phyloP scores from a whole-genome alignment of 1,284 basidiomycete species.

The Albatrellus sp. region DNA sequence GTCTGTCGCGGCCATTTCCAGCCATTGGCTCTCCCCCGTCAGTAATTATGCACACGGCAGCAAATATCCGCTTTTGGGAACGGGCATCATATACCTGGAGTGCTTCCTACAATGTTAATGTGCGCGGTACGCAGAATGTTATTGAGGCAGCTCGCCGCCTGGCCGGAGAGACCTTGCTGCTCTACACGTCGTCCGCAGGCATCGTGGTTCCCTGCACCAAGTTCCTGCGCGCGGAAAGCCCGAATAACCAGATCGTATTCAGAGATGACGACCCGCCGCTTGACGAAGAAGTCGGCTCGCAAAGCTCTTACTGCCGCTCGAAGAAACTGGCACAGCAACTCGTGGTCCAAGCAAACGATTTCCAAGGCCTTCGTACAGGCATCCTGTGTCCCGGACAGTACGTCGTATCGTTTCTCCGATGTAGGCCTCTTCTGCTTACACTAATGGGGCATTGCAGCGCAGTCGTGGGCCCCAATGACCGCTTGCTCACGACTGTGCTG shows the following conservation, averaged over 20 bases:
- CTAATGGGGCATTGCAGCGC: conserved; percentile 13
- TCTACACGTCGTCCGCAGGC: conserved; percentile 22
- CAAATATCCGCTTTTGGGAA: conserved; percentile 24
- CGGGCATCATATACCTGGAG: conserved; percentile 19
- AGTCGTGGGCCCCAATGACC: conserved; percentile 22
- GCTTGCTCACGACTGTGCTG: conserved; percentile 19
- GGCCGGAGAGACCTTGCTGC: conserved; percentile 14
- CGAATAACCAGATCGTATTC: conserved; percentile 10
- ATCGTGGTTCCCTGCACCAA: conserved; percentile 15
- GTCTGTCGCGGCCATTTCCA: conserved; percentile 15
- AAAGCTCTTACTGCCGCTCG: conserved; percentile 19
- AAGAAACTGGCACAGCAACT: conserved; percentile 21
- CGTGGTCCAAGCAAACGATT: conserved; percentile 16
- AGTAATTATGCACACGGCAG: conserved; percentile 23
- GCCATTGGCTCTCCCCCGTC: conserved; percentile 15
- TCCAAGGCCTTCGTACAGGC: conserved; percentile 16
- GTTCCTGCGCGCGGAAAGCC: conserved; percentile 18
- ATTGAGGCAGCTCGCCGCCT: conserved; percentile 17
- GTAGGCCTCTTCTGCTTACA: neutral
- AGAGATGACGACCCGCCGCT: conserved; percentile 17
- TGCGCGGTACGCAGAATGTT: conserved; percentile 19
- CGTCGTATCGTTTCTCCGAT: conserved; percentile 4
- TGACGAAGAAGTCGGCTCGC: conserved; percentile 6
- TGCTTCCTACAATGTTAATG: conserved; percentile 20
- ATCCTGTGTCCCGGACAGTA: conserved; percentile 22